phyloP scores from a whole-genome alignment of 257 asterid species.

The Solanum bulbocastanum region DNA sequence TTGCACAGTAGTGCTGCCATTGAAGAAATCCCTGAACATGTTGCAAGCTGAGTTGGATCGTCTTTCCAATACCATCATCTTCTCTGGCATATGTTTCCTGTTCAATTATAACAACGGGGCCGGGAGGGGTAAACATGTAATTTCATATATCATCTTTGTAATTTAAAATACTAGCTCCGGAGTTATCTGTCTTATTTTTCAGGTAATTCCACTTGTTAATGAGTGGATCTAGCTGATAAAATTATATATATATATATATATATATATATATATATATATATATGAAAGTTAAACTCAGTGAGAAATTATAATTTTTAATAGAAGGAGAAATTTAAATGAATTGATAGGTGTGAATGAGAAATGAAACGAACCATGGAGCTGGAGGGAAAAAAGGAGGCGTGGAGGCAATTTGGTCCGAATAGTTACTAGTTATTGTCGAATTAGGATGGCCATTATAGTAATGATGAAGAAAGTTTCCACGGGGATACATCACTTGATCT shows the following conservation, averaged over 20 bases:
- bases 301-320: too few species aligned
- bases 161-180: not conserved
- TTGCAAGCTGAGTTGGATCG: not conserved
- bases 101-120: not conserved
- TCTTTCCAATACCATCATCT: not conserved
- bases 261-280: too few species aligned
- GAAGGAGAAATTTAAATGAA: too few species aligned
- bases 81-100: not conserved
- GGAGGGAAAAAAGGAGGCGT: not conserved
- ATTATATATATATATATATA: too few species aligned
- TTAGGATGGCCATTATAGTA: not conserved
- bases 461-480: not conserved
- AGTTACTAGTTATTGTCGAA: not conserved
- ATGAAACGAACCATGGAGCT: not conserved
- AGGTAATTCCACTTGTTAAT: not conserved
- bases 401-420: not conserved
- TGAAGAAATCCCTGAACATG: slow-evolving; percentile 26
- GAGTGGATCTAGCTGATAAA: not conserved
- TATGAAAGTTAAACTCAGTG: not conserved
- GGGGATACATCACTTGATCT: not conserved
- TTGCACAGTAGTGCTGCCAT: slow-evolving; percentile 1
- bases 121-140: not conserved
- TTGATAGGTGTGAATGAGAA: not conserved
- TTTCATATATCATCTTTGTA: not conserved
- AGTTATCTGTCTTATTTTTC: not conserved